Percentiles rank a stretch among this genome's conserved stretches.
These are phyloP conservation scores for Colletotrichum truncatum DNA, from an alignment of 2,329 filamentous ascomycete species.

Conservation along the genomic window DNA sequence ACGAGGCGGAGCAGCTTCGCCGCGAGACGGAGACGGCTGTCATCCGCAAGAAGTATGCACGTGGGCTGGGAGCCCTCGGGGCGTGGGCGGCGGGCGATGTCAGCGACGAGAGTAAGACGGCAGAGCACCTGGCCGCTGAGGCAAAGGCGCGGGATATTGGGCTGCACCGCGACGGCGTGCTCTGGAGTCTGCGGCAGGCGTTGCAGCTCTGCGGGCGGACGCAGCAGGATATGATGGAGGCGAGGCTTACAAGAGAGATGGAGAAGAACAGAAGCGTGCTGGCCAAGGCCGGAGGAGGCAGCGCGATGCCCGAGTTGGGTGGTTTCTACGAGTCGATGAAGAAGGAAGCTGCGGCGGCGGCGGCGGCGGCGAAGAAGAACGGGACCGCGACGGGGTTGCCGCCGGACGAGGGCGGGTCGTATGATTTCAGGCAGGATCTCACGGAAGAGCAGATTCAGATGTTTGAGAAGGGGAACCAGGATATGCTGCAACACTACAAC, in stretches of 20 bases:
- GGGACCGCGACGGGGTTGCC: constrained; percentile 32
- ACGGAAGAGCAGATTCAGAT: constrained; percentile 89
- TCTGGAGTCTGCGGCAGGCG: constrained; percentile 82
- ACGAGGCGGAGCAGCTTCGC: constrained; percentile 83
- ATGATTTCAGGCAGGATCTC: constrained; percentile 59
- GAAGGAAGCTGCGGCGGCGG: constrained; percentile 30
- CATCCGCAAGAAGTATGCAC: constrained; percentile 74
- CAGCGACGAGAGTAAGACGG: constrained; percentile 58
- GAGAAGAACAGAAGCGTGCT: constrained; percentile 90
- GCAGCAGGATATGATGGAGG: constrained; percentile 94
- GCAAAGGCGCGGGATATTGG: constrained; percentile 72
- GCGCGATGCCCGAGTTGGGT: constrained; percentile 33
- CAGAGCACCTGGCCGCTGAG: constrained; percentile 79
- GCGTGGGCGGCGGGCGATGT: constrained; percentile 73
- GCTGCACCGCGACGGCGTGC: constrained; percentile 80
- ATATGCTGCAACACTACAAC: constrained; percentile 93
- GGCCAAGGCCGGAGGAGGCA: constrained; percentile 67
- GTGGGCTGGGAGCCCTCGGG: constrained; percentile 70
- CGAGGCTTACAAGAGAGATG: constrained; percentile 81
- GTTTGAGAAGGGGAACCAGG: constrained; percentile 92
- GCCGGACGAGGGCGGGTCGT: constrained; percentile 34
- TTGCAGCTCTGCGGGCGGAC: constrained; percentile 80
- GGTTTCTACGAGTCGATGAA: constrained; percentile 35
- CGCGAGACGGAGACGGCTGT: constrained; percentile 78
- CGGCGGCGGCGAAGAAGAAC: constrained; percentile 26